phyloP scores from a whole-genome alignment of 768 basidiomycete genomes.

The Suillus cothurnatus region DNA sequence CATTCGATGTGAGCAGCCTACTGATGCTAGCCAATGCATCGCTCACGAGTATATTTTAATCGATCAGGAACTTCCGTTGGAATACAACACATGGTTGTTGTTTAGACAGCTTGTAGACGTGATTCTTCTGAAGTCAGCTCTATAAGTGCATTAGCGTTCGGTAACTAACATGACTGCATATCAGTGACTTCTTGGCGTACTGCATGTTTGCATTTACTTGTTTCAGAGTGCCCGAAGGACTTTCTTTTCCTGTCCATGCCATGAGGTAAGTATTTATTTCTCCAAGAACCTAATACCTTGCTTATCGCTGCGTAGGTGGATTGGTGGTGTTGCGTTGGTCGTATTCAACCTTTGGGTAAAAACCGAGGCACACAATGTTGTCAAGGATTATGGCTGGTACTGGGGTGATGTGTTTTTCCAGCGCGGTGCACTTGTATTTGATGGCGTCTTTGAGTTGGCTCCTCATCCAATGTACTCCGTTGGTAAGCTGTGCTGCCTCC shows the following conservation, averaged over 20 bases:
- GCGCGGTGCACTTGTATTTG: constrained; percentile 91
- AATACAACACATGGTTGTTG: constrained; percentile 96
- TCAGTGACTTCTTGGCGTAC: constrained; percentile 92
- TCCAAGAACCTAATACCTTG: constrained; percentile 3
- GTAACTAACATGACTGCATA: constrained; percentile 12
- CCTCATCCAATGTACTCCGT: constrained; percentile 98
- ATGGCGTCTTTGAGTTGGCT: constrained; percentile 95
- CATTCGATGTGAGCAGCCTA: constrained; percentile 72
- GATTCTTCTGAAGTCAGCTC: constrained; percentile 88
- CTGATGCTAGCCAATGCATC: neutral
- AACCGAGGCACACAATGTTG: constrained; percentile 94
- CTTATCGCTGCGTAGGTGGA: constrained; percentile 60
- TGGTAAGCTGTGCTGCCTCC: constrained; percentile 37
- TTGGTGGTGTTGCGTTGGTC: constrained; percentile 82
- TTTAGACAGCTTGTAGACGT: constrained; percentile 96
- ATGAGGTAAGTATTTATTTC: constrained; percentile 60
- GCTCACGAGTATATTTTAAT: constrained; percentile 9
- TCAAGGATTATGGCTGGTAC: constrained; percentile 99
- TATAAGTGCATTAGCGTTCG: neutral
- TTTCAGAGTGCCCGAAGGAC: constrained; percentile 80
- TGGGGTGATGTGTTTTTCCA: constrained; percentile 95
- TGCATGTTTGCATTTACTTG: constrained; percentile 95
- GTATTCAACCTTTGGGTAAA: constrained; percentile 99
- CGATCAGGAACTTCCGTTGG: constrained; percentile 77
- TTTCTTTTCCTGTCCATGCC: constrained; percentile 73